Evolutionary conservation across 371 early-diverging fungal genomes (phyloP).

Genomic region (Catenaria anguillulae): DNA sequence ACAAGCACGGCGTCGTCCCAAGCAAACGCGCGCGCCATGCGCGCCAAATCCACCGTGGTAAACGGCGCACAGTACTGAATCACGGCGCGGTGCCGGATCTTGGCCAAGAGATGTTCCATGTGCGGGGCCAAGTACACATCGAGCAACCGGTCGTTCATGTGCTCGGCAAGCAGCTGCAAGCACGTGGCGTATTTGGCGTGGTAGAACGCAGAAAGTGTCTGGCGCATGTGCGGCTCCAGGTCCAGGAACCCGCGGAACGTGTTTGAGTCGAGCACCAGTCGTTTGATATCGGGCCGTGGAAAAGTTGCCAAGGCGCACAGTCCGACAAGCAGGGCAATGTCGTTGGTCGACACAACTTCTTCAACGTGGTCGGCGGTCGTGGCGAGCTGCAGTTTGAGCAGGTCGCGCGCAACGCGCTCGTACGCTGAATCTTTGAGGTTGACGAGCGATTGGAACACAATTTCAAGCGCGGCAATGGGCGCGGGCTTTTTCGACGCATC

Average conservation of each 20-base stretch:
- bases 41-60: slow-evolving; percentile 53
- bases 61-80: slow-evolving; percentile 72
- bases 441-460: slow-evolving; percentile 20
- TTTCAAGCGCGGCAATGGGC: neutral
- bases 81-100: slow-evolving; percentile 59
- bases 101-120: slow-evolving; percentile 41
- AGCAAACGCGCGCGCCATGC: slow-evolving; percentile 61
- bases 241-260: slow-evolving; percentile 62
- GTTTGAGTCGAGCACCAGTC: slow-evolving; percentile 47
- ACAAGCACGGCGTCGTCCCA: slow-evolving; percentile 38
- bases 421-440: slow-evolving; percentile 41
- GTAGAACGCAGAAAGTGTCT: slow-evolving; percentile 52
- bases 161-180: slow-evolving; percentile 45
- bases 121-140: slow-evolving; percentile 59
- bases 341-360: slow-evolving; percentile 55
- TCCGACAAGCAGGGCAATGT: slow-evolving; percentile 67
- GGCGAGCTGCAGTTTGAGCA: neutral
- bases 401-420: slow-evolving; percentile 26
- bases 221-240: slow-evolving; percentile 59
- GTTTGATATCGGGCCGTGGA: slow-evolving; percentile 50
- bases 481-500: no score
- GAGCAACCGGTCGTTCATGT: slow-evolving; percentile 46
- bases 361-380: neutral
- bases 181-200: slow-evolving; percentile 54
- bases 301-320: slow-evolving; percentile 66